These are phyloP conservation scores for Penicillium sp. DNA, from an alignment of 2,329 filamentous ascomycete species.

Conservation along the genomic window DNA sequence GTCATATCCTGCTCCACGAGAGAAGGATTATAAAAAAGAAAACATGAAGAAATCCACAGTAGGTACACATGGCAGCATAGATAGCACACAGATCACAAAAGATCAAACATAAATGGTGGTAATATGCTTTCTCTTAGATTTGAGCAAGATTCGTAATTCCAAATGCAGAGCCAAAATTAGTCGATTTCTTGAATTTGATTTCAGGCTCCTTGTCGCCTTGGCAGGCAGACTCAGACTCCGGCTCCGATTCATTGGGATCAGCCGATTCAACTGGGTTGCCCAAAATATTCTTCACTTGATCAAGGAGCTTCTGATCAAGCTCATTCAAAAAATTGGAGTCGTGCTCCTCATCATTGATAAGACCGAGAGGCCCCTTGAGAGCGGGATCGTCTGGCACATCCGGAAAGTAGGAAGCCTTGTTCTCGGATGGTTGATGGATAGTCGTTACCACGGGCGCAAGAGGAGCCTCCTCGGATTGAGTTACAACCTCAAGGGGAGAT, in stretches of 20 bases:
- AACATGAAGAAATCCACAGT: not conserved
- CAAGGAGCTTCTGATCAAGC: constrained; percentile 45
- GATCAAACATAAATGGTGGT: constrained; percentile 1
- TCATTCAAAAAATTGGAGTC: constrained; percentile 43
- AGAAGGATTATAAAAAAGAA: not conserved
- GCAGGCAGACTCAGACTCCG: constrained; percentile 23
- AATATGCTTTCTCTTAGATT: constrained; percentile 11
- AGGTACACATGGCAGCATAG: not conserved
- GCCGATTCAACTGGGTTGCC: constrained; percentile 25
- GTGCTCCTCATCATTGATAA: constrained; percentile 43
- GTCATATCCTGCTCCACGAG: not conserved
- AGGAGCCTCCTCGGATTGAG: constrained; percentile 32
- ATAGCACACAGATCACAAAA: constrained; percentile 15
- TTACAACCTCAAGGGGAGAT: constrained; percentile 23
- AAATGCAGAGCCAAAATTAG: constrained; percentile 51
- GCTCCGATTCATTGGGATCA: constrained; percentile 25
- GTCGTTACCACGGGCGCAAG: constrained; percentile 33
- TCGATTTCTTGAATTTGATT: constrained; percentile 46
- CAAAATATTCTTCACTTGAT: constrained; percentile 39
- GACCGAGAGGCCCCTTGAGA: constrained; percentile 45
- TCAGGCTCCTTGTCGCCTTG: constrained; percentile 36
- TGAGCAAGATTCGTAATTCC: constrained; percentile 29
- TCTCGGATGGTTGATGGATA: constrained; percentile 38
- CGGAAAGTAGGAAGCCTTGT: constrained; percentile 43
- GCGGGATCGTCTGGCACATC: constrained; percentile 45